phyloP scores from a whole-genome alignment of 2,329 filamentous ascomycete species.

The Sporothrix euskadiensis region DNA sequence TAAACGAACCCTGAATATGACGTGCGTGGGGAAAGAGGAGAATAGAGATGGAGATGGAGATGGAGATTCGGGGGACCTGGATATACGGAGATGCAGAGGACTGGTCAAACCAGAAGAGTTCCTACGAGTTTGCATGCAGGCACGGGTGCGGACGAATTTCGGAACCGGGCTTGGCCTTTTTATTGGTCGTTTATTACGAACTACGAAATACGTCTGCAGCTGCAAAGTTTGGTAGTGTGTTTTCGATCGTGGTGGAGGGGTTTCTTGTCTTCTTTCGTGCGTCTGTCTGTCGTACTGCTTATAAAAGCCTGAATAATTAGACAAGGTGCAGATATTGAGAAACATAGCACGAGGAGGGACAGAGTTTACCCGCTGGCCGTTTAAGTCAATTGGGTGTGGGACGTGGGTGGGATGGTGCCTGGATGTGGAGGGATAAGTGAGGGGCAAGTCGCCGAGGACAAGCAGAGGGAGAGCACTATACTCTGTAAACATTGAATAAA shows the following conservation, averaged over 20 bases:
- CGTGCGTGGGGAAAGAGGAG: background rate
- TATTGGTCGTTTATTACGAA: too few relatives aligned
- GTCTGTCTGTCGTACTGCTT: background rate
- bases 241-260: background rate
- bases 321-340: background rate
- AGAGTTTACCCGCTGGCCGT: conserved; percentile 5
- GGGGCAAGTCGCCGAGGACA: background rate
- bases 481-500: background rate
- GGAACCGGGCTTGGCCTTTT: background rate
- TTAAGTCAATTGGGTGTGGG: background rate
- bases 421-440: background rate
- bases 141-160: conserved; percentile 18
- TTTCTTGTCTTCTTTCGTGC: background rate
- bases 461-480: background rate
- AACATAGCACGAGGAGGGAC: background rate
- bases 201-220: background rate
- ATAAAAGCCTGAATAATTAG: background rate
- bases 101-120: background rate
- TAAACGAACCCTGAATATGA: background rate
- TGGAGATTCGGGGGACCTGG: background rate
- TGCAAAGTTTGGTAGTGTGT: background rate
- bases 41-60: background rate
- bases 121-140: background rate
- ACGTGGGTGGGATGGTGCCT: background rate
- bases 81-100: background rate